phyloP scores from a whole-genome alignment of 352 stramenopile genomes.

The Aphanomyces astaci region DNA sequence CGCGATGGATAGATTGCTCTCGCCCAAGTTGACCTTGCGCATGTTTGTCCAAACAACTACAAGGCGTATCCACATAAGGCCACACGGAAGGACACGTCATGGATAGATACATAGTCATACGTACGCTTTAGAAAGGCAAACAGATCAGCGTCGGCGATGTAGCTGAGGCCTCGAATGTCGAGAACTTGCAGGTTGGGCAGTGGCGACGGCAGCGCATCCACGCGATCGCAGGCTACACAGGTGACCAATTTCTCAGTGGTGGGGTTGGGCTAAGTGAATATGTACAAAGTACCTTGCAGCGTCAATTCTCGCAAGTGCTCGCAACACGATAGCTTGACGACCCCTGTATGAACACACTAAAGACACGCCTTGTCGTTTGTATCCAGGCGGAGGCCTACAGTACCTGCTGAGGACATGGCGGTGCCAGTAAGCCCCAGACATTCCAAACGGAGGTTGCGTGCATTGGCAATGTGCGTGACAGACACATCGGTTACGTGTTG shows the following conservation, averaged over 20 bases:
- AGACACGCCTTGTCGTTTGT: background rate
- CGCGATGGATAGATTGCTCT: background rate
- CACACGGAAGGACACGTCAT: background rate
- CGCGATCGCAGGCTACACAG: background rate
- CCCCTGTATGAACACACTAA: background rate
- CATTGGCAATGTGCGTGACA: background rate
- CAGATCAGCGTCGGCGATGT: background rate
- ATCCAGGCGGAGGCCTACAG: too few species aligned
- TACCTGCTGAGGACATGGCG: background rate
- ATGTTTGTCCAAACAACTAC: background rate
- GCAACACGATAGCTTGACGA: background rate
- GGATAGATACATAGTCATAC: background rate
- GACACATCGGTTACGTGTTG: background rate
- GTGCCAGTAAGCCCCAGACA: background rate
- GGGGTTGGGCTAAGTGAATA: too few species aligned
- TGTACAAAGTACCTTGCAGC: background rate
- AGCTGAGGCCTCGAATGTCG: slow-evolving; percentile 8
- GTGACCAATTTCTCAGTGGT: background rate
- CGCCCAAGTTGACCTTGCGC: background rate
- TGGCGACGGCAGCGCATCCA: background rate
- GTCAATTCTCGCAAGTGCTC: background rate
- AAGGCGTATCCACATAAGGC: too few species aligned
- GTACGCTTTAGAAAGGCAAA: background rate
- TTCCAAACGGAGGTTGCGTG: background rate
- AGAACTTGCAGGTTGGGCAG: background rate